Evolutionary conservation across 2,329 filamentous ascomycete species (phyloP).

Genomic region (Colletotrichum plurivorum): DNA sequence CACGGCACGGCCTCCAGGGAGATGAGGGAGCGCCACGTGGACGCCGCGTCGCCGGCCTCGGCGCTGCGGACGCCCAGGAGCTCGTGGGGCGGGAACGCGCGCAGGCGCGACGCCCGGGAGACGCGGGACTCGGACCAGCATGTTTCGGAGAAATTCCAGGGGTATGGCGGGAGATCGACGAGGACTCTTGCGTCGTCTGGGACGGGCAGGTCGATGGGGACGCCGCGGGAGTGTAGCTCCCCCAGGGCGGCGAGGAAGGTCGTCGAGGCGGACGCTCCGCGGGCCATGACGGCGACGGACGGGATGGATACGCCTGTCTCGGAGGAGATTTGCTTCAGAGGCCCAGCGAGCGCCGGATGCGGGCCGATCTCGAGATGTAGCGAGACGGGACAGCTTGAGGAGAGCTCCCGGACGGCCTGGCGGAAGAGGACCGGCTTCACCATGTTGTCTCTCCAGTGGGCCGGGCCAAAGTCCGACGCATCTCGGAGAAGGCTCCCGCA

Average conservation of each 20-base stretch:
- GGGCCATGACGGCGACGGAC: slow-evolving; percentile 62
- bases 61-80: slow-evolving; percentile 48
- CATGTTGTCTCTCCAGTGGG: slow-evolving; percentile 40
- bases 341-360: slow-evolving; percentile 35
- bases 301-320: slow-evolving; percentile 62
- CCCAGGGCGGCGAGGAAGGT: slow-evolving; percentile 58
- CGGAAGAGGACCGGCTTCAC: slow-evolving; percentile 38
- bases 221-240: slow-evolving; percentile 52
- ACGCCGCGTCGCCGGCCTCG: slow-evolving; percentile 50
- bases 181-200: slow-evolving; percentile 9
- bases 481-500: neutral
- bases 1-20: slow-evolving; percentile 56
- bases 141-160: slow-evolving; percentile 43
- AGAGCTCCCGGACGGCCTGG: slow-evolving; percentile 30
- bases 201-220: slow-evolving; percentile 14
- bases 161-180: slow-evolving; percentile 44
- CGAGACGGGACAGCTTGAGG: slow-evolving; percentile 40
- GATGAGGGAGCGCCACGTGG: slow-evolving; percentile 58
- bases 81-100: slow-evolving; percentile 44
- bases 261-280: slow-evolving; percentile 65
- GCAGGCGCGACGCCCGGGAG: slow-evolving; percentile 44
- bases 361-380: slow-evolving; percentile 42
- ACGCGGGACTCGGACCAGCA: slow-evolving; percentile 44
- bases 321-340: slow-evolving; percentile 56
- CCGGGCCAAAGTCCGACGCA: slow-evolving; percentile 16